A percentile compares a stretch with the other conserved stretches of the same genome.
phyloP scores from a whole-genome alignment of 2,329 filamentous ascomycete species.

The Scedosporium boydii region DNA sequence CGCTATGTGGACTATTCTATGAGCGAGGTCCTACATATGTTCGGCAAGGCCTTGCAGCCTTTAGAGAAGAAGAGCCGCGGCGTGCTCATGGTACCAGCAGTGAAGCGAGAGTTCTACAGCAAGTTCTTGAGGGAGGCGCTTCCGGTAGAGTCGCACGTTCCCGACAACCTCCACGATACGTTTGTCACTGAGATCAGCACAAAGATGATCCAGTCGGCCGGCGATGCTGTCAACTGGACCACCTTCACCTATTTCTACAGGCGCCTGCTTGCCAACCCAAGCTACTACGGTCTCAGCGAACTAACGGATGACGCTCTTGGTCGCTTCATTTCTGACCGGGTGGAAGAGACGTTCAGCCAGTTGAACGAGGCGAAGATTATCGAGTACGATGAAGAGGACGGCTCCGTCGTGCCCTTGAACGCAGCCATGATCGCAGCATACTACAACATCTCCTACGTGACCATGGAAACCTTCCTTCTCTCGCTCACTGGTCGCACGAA shows the following conservation, averaged over 20 bases:
- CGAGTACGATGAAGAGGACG: conserved; percentile 89
- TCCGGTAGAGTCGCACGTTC: conserved; percentile 88
- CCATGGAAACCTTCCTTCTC: conserved; percentile 96
- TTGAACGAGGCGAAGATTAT: conserved; percentile 90
- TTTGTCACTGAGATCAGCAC: conserved; percentile 97
- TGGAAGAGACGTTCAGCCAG: conserved; percentile 87
- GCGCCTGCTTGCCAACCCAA: conserved; percentile 86
- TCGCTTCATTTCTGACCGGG: conserved; percentile 84
- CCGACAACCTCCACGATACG: conserved; percentile 85
- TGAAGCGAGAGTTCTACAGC: conserved; percentile 96
- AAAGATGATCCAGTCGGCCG: conserved; percentile 87
- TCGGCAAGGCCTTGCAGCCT: conserved; percentile 79
- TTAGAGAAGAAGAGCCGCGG: conserved; percentile 76
- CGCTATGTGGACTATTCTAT: conserved; percentile 94
- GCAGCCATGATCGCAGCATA: conserved; percentile 97
- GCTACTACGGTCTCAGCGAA: conserved; percentile 85
- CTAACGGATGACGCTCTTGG: conserved; percentile 90
- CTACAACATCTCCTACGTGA: conserved; percentile 99
- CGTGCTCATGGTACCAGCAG: conserved; percentile 91
- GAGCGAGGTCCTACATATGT: conserved; percentile 94
- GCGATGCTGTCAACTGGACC: conserved; percentile 96
- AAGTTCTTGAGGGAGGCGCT: conserved; percentile 96
- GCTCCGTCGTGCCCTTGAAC: conserved; percentile 80
- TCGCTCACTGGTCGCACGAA: conserved; percentile 84
- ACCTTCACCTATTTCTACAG: conserved; percentile 99